Evolutionary conservation across 371 early-diverging fungal genomes (phyloP).

Genomic region (Circinella minor): DNA sequence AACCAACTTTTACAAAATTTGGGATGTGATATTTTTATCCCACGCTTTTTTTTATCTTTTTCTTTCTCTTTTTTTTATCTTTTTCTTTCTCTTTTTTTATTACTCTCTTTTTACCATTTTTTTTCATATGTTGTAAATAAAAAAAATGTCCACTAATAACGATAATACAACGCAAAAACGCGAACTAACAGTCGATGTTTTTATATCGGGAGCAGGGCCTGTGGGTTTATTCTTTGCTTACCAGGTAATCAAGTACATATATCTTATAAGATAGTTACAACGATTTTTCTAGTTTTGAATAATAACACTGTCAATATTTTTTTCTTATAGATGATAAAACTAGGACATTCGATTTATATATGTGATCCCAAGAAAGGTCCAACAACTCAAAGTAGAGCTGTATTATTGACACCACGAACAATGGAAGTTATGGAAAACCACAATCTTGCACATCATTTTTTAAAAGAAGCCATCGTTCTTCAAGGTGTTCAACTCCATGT

Average conservation of each 20-base stretch:
- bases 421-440: conserved; percentile 40
- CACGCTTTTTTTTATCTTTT: neutral
- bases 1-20: too few species aligned
- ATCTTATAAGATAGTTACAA: too few species aligned
- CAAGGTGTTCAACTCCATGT: conserved; percentile 28
- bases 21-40: too few species aligned
- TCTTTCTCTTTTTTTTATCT: too few species aligned
- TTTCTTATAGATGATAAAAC: conserved; percentile 21
- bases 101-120: neutral
- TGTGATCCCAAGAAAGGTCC: conserved; percentile 40
- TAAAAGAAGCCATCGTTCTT: conserved; percentile 22
- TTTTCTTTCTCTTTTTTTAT: neutral
- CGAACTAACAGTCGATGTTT: conserved; percentile 20
- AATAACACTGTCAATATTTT: neutral
- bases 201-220: conserved; percentile 51
- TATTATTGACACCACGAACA: conserved; percentile 41
- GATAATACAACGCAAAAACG: neutral
- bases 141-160: neutral
- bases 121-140: too few species aligned
- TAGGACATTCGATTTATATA: conserved; percentile 44
- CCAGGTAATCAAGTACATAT: conserved; percentile 3
- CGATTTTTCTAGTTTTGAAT: too few species aligned
- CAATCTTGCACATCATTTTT: conserved; percentile 31
- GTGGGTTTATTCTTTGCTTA: conserved; percentile 48
- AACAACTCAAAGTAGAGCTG: conserved; percentile 46